phyloP scores from a whole-genome alignment of 345 rosid genomes.

The Arabis hirsuta region DNA sequence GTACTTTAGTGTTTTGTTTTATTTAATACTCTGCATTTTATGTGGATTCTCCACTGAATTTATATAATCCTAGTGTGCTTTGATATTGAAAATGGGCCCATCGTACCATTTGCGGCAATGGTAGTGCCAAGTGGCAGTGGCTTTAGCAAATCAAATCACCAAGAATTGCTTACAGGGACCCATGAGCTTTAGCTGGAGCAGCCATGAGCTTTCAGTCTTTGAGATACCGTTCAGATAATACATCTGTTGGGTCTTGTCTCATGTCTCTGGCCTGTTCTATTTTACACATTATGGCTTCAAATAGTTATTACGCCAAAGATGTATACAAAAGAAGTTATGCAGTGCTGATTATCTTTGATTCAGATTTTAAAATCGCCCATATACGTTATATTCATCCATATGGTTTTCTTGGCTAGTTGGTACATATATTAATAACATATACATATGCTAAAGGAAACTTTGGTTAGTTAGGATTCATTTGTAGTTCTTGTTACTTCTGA shows the following conservation, averaged over 20 bases:
- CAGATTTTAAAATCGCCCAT: neutral
- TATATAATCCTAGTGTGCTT: slow-evolving; percentile 39
- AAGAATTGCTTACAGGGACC: slow-evolving; percentile 44
- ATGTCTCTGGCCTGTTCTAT: slow-evolving; percentile 10
- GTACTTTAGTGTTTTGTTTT: slow-evolving; percentile 30
- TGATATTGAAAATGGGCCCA: slow-evolving; percentile 37
- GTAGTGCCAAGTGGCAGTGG: slow-evolving; percentile 38
- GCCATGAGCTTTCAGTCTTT: slow-evolving; percentile 37
- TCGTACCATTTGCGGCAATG: slow-evolving; percentile 36
- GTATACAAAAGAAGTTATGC: slow-evolving; percentile 25
- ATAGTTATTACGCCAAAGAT: slow-evolving; percentile 27
- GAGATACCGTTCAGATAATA: slow-evolving; percentile 12
- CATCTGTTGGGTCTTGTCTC: slow-evolving; percentile 38
- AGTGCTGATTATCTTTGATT: slow-evolving; percentile 31
- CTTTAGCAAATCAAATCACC: slow-evolving; percentile 38
- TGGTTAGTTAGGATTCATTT: neutral
- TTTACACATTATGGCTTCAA: slow-evolving; percentile 24
- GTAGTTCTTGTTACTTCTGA: slow-evolving; percentile 1
- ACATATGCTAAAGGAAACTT: neutral
- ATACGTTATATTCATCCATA: slow-evolving; percentile 11
- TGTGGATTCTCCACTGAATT: slow-evolving; percentile 60
- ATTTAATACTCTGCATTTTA: slow-evolving; percentile 29
- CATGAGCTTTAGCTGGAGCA: slow-evolving; percentile 43
- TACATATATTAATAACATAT: neutral
- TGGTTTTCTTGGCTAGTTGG: slow-evolving; percentile 10